Conservation (phyloP, 805 yeast species). For the Huiozyma sinensis region DNA sequence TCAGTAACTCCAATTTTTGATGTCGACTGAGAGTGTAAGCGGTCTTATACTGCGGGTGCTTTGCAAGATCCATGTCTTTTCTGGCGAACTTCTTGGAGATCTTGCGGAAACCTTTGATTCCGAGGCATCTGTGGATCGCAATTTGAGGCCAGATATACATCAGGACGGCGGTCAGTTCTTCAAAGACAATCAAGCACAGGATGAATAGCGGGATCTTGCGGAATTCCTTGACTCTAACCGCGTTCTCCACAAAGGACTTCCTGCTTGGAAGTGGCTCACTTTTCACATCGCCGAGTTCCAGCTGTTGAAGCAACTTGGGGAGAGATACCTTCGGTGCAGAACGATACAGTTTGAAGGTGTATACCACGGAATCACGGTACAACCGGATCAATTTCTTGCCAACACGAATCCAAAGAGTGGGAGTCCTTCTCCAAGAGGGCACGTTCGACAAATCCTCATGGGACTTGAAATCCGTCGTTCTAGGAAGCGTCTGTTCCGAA, state of each 20-base stretch:
- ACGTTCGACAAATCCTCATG: constrained; percentile 21
- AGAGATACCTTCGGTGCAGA: constrained; percentile 24
- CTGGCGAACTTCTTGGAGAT: constrained; percentile 8
- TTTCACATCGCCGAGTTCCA: not conserved
- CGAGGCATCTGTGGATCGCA: constrained; percentile 48
- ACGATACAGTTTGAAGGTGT: constrained; percentile 25
- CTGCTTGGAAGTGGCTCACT: constrained; percentile 28
- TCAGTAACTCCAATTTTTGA: constrained; percentile 30
- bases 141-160: constrained; percentile 45
- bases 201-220: constrained; percentile 45
- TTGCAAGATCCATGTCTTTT: not conserved
- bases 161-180: constrained; percentile 44
- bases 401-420: constrained; percentile 32
- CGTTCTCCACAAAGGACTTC: constrained; percentile 33
- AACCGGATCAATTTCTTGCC: constrained; percentile 39
- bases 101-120: constrained; percentile 33
- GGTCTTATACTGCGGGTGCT: constrained; percentile 25
- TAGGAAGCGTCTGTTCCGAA: constrained; percentile 26
- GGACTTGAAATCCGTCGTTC: constrained; percentile 15
- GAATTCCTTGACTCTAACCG: constrained; percentile 35
- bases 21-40: constrained; percentile 37
- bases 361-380: constrained; percentile 47
- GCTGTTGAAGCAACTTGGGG: not conserved
- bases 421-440: constrained; percentile 15
- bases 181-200: constrained; percentile 36